phyloP scores from a whole-genome alignment of 202 grass and related monocot species.

The Alloteropsis angusta region DNA sequence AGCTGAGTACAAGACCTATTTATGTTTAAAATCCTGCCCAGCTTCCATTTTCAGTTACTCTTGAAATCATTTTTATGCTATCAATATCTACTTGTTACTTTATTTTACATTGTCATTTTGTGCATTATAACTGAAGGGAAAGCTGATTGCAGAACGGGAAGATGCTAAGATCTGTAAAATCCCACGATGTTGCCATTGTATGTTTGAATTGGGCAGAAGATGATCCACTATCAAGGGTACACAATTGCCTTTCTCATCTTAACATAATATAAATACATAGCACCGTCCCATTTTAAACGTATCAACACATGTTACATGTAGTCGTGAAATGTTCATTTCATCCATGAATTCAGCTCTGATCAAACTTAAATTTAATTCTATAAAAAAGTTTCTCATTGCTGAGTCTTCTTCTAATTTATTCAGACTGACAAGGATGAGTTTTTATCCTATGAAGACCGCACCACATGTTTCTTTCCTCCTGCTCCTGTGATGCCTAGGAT shows the following conservation, averaged over 20 bases:
- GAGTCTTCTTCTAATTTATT: constrained; percentile 24
- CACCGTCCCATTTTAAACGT: background rate
- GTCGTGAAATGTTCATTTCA: background rate
- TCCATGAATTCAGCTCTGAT: constrained; percentile 1
- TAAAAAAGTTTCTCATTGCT: constrained; percentile 12
- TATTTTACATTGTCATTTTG: constrained; percentile 7
- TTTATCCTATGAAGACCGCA: constrained; percentile 83
- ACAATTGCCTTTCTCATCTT: background rate
- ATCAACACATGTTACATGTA: background rate
- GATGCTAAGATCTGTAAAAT: constrained; percentile 68
- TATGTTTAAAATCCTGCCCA: background rate
- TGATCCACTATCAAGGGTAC: constrained; percentile 46
- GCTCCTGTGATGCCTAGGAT: constrained; percentile 79
- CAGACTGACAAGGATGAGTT: constrained; percentile 50
- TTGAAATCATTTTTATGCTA: background rate
- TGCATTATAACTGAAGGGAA: constrained; percentile 16
- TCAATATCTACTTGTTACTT: constrained; percentile 16
- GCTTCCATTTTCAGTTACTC: background rate
- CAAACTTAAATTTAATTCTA: background rate
- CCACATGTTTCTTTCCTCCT: constrained; percentile 86
- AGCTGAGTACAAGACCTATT: background rate
- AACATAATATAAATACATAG: background rate
- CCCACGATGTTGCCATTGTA: constrained; percentile 63
- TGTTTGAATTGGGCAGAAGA: constrained; percentile 93
- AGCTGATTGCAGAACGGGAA: constrained; percentile 77